phyloP scores from a whole-genome alignment of 2,329 filamentous ascomycete species.

The Aaosphaeria pasadenensis region DNA sequence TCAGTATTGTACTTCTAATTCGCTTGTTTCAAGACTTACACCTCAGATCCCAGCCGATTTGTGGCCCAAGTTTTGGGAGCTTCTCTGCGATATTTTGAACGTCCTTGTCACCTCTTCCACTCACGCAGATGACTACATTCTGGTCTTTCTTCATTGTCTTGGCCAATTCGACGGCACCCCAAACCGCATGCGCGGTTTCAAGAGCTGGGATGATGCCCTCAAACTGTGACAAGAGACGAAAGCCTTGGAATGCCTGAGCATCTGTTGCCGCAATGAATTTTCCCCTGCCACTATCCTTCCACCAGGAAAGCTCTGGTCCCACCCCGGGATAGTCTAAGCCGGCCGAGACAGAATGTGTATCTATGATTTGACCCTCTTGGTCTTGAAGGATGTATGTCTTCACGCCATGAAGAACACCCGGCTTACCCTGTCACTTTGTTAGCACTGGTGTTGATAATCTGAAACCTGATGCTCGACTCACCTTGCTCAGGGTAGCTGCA shows the following conservation, averaged over 20 bases:
- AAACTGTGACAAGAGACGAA: conserved; percentile 77
- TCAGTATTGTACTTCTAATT: no score
- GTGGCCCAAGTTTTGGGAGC: conserved; percentile 79
- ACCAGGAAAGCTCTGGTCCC: conserved; percentile 83
- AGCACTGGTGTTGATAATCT: no score
- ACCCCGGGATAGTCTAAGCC: conserved; percentile 97
- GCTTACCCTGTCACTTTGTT: conserved; percentile 57
- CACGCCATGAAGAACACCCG: conserved; percentile 93
- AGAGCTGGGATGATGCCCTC: conserved; percentile 97
- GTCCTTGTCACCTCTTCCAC: conserved; percentile 94
- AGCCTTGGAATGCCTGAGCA: conserved; percentile 82
- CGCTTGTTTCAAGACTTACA: conserved; percentile 19
- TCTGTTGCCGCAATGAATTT: conserved; percentile 91
- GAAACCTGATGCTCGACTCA: conserved; percentile 59
- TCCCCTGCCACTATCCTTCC: conserved; percentile 88
- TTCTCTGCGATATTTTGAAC: conserved; percentile 97
- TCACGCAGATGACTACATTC: conserved; percentile 91
- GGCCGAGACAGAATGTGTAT: conserved; percentile 95
- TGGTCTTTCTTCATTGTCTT: conserved; percentile 88
- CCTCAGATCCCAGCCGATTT: conserved; percentile 73
- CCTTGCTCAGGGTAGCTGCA: conserved; percentile 80
- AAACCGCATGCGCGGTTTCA: conserved; percentile 91
- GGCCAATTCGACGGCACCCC: conserved; percentile 81
- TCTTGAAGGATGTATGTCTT: conserved; percentile 95
- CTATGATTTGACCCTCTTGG: conserved; percentile 84